phyloP scores from a whole-genome alignment of 257 asterid genomes.

The Solanum bukasovii region DNA sequence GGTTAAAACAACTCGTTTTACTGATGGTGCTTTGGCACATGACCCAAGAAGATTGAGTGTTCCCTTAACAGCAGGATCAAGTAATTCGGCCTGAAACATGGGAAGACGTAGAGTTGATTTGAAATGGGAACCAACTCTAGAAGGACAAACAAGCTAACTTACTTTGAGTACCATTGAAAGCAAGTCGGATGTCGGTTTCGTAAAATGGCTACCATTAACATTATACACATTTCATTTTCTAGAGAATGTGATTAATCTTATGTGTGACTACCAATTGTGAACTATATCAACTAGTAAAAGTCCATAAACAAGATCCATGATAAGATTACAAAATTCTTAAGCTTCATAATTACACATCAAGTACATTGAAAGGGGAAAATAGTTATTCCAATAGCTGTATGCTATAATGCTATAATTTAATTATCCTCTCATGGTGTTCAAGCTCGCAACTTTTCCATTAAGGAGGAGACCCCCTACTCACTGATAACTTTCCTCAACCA shows the following conservation, averaged over 20 bases:
- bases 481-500: neutral
- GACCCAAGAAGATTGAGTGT: constrained; percentile 68
- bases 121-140: neutral
- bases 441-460: neutral
- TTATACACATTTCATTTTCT: neutral
- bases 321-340: neutral
- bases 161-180: neutral
- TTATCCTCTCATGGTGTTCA: neutral
- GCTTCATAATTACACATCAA: neutral
- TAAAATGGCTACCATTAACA: neutral
- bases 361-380: neutral
- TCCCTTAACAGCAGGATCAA: constrained; percentile 77
- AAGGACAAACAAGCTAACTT: neutral
- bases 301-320: neutral
- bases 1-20: constrained; percentile 62
- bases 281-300: neutral
- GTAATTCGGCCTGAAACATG: constrained; percentile 20
- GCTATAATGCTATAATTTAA: neutral
- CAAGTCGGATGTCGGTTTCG: neutral
- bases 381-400: neutral
- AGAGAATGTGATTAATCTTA: neutral
- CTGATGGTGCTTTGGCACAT: constrained; percentile 51
- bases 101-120: neutral
- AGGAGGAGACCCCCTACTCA: neutral
- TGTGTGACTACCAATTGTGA: neutral